Percentiles rank a stretch among this genome's conserved stretches.
Evolutionary conservation across 2,329 filamentous ascomycete species (phyloP).

Genomic region (Penicillium sp.): DNA sequence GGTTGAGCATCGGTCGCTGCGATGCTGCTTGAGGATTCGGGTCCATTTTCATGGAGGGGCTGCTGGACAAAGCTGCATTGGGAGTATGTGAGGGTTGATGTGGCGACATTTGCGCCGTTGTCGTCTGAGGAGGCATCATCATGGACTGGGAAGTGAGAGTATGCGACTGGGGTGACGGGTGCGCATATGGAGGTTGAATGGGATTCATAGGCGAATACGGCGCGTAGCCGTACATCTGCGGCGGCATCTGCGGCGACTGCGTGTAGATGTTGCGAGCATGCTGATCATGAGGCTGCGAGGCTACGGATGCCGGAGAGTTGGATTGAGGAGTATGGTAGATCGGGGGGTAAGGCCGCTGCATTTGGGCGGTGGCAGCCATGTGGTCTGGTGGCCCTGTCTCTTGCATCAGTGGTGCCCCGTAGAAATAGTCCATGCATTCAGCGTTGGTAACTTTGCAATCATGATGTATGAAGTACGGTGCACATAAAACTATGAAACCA

Average conservation of each 20-base stretch:
- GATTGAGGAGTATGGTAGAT: constrained; percentile 96
- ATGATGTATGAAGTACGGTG: background rate
- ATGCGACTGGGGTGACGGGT: constrained; percentile 54
- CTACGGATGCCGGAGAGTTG: constrained; percentile 89
- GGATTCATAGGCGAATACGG: constrained; percentile 54
- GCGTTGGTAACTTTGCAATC: background rate
- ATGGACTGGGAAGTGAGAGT: constrained; percentile 56
- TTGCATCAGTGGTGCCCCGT: constrained; percentile 56
- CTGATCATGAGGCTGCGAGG: constrained; percentile 86
- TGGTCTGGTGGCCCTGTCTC: constrained; percentile 68
- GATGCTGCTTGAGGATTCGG: constrained; percentile 39
- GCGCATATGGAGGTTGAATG: constrained; percentile 58
- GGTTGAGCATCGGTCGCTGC: constrained; percentile 37
- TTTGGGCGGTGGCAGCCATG: constrained; percentile 64
- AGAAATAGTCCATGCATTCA: background rate
- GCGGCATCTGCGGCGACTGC: constrained; percentile 76
- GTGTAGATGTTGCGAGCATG: constrained; percentile 80
- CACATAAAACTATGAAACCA: background rate
- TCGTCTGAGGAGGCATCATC: constrained; percentile 51
- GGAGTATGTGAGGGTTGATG: constrained; percentile 44
- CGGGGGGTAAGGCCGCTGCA: constrained; percentile 74
- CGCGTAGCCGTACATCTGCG: constrained; percentile 77
- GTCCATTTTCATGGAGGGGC: constrained; percentile 50
- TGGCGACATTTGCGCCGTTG: constrained; percentile 38
- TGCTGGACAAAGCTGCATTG: constrained; percentile 62